Percentiles rank a stretch among this genome's conserved stretches.
Evolutionary conservation across 306 rosid species (phyloP).

Genomic region (cucumber (Cucumis sativus)): Cucumber_9930_V3 NC_026655.2:9900001-9900500

Average conservation of each 20-base stretch:
- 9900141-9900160: not conserved
- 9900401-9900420: slow-evolving; percentile 85
- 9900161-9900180: not conserved
- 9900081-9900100: not conserved
- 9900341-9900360: not conserved
- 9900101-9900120: not conserved
- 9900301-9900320: not conserved
- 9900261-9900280: not conserved
- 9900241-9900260: not conserved
- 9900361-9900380: slow-evolving; percentile 84
- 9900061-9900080: not conserved
- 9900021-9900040: not conserved
- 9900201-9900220: not conserved
- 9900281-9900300: not conserved
- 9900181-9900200: not conserved
- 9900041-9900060: not conserved
- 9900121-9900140: not conserved
- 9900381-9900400: slow-evolving; percentile 89
- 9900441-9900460: slow-evolving; percentile 79
- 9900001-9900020: not conserved
- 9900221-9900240: not conserved
- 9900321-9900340: not conserved
- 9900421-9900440: slow-evolving; percentile 79
- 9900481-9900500: slow-evolving; percentile 8
- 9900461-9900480: slow-evolving; percentile 78